A percentile compares a stretch with the other conserved stretches of the same genome.
Conservation (phyloP, 2,329 filamentous ascomycete genomes). For the Diaporthe sp. region DNA sequence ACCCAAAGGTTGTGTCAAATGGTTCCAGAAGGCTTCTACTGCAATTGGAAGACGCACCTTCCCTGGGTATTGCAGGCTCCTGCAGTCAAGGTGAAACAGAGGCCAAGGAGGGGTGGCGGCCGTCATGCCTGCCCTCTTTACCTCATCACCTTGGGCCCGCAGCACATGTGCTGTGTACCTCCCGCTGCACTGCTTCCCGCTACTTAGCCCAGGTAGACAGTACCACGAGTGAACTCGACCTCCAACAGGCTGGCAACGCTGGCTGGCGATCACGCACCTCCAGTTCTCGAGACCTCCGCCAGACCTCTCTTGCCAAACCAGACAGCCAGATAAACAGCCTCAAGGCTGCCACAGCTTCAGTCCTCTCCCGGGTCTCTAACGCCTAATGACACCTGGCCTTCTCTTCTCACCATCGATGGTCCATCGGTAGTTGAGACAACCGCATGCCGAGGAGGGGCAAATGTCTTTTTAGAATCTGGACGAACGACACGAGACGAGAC, state of each 20-base stretch:
- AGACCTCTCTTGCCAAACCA: background rate
- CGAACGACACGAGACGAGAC: slow-evolving; percentile 19
- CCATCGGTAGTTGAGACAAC: slow-evolving; percentile 16
- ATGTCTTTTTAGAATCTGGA: background rate
- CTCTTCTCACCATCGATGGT: background rate
- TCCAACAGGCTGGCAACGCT: slow-evolving; percentile 19
- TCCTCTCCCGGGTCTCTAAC: background rate
- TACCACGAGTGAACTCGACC: background rate
- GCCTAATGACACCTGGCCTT: background rate
- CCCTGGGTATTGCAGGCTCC: background rate
- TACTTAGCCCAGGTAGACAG: background rate
- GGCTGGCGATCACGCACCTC: slow-evolving; percentile 29
- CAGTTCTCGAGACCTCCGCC: background rate
- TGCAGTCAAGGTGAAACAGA: slow-evolving; percentile 38
- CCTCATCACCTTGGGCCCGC: background rate
- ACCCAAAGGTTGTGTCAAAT: slow-evolving; percentile 24
- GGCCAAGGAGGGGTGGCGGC: slow-evolving; percentile 19
- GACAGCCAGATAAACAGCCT: background rate
- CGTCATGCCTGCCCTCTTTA: slow-evolving; percentile 4
- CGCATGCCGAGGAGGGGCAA: background rate
- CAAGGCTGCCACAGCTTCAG: slow-evolving; percentile 20
- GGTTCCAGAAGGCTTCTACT: slow-evolving; percentile 40
- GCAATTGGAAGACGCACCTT: background rate
- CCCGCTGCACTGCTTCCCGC: too few species aligned
- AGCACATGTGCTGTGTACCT: background rate